Evolutionary conservation across 495 filamentous ascomycete genomes (phyloP).

Genomic region (Neurospora sp.): DNA sequence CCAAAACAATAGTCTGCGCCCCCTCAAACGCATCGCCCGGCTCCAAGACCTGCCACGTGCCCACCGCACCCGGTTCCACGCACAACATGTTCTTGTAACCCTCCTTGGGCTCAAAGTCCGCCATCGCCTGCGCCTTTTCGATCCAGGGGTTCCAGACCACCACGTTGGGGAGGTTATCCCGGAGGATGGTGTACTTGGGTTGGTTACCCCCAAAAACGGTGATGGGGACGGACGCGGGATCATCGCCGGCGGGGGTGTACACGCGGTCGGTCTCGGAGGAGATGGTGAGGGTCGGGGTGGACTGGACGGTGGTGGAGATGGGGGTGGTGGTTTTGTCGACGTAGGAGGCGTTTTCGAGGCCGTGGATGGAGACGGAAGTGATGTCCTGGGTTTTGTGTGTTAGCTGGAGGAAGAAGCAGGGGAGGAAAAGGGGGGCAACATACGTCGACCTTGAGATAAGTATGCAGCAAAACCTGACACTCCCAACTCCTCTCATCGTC

Average conservation of each 20-base stretch:
- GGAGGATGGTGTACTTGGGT: slow-evolving; percentile 55
- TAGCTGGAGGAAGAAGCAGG: not conserved
- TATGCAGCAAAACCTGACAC: slow-evolving; percentile 87
- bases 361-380: slow-evolving; percentile 52
- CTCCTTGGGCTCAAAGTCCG: slow-evolving; percentile 80
- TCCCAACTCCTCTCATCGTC: slow-evolving; percentile 72
- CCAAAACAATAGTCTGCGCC: slow-evolving; percentile 56
- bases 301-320: slow-evolving; percentile 44
- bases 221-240: slow-evolving; percentile 43
- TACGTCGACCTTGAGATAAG: slow-evolving; percentile 75
- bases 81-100: slow-evolving; percentile 90
- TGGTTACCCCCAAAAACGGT: slow-evolving; percentile 27
- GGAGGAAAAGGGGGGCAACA: slow-evolving; percentile 17
- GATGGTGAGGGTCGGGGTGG: slow-evolving; percentile 42
- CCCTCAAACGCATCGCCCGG: slow-evolving; percentile 83
- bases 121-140: slow-evolving; percentile 70
- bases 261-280: slow-evolving; percentile 72
- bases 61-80: slow-evolving; percentile 81
- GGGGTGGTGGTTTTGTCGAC: slow-evolving; percentile 68
- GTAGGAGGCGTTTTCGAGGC: slow-evolving; percentile 65
- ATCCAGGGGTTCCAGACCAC: slow-evolving; percentile 98
- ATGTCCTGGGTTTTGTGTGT: slow-evolving; percentile 52
- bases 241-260: slow-evolving; percentile 13
- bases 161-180: slow-evolving; percentile 74
- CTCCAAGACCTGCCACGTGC: slow-evolving; percentile 73